Base-by-base conservation (phyloP, 495 filamentous ascomycete genomes). In the Penicillium cinerascens region DNA sequence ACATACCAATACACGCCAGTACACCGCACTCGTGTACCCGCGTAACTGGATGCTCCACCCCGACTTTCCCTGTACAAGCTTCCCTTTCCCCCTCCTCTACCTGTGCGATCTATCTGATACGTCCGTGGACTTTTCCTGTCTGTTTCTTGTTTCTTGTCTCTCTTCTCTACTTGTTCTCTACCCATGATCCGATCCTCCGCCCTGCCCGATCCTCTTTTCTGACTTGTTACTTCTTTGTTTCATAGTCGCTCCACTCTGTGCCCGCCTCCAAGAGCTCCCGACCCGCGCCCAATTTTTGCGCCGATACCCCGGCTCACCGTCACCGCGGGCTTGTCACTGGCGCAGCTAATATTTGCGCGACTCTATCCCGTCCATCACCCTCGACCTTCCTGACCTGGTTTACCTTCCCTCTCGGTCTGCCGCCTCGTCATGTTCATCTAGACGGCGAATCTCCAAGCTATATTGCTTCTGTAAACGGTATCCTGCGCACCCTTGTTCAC, bases 71-170 rank as follows among this genome's bases (percentile, higher is more conserved):
- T 20, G 18, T 35, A 25, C 35, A 37, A 22, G 4, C 22, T 21
- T 20, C 38, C 47, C 9, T 16, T 33, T 47, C n/a, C 44, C 44
- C 51, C 38, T 44, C 45, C 37, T 17, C 50, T 21, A 39, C 48
- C 52, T 57, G 44, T 48, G 38, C 61, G 59, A 60, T 55, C 58
- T 54, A 63, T 63, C 64, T 56, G 61, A 62, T 54, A 49, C 42
- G 22, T 38, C 49, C 17, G 29, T 18, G 39, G 46, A 20, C 35
- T 29, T 49, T n/a, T 33, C 20, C 38, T 16, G 37, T 13, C 21
- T 40, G 45, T 25, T 33, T 36, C 53, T 16, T 46, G 13, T 36
- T 15, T 47, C 25, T 40, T 42, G 6, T 20, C n/a, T 43, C 18
- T 13, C 22, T 33, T 43, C 39, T 41, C 44, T 26, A 45, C 41